Conservation (phyloP, 768 basidiomycete species). For the Tylopilus vinaceipallidus region DNA sequence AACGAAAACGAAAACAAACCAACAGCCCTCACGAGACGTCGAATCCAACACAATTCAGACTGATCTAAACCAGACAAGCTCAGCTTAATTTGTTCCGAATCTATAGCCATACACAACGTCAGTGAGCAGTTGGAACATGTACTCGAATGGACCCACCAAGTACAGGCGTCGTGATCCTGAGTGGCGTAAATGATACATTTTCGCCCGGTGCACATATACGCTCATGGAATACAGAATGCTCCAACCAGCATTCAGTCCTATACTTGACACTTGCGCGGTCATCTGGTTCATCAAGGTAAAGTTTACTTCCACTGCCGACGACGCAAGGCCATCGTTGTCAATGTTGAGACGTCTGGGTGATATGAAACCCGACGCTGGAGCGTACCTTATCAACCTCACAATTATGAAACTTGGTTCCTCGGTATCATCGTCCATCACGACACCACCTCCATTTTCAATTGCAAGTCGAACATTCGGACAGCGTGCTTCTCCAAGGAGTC, state of each 20-base stretch:
- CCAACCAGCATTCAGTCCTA: constrained; percentile 93
- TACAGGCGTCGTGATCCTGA: constrained; percentile 58
- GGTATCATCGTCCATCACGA: constrained; percentile 43
- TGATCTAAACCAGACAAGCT: constrained; percentile 78
- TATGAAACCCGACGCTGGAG: background rate
- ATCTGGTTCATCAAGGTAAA: constrained; percentile 59
- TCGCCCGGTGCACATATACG: constrained; percentile 65
- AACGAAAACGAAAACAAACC: constrained; percentile 11
- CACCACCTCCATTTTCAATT: constrained; percentile 58
- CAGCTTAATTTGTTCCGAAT: constrained; percentile 53
- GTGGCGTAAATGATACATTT: constrained; percentile 68
- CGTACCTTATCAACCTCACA: constrained; percentile 72
- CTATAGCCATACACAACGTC: constrained; percentile 32
- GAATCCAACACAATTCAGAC: constrained; percentile 63
- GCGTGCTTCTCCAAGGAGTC: constrained; percentile 67
- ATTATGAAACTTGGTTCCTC: constrained; percentile 61
- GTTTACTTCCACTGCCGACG: constrained; percentile 63
- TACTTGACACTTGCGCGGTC: constrained; percentile 48
- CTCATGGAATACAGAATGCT: constrained; percentile 77
- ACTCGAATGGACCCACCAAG: constrained; percentile 38
- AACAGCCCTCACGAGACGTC: constrained; percentile 25
- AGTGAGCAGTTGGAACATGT: background rate
- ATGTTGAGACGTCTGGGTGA: background rate
- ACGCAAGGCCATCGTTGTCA: background rate
- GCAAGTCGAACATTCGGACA: constrained; percentile 54